A percentile compares a stretch with the other conserved stretches of the same genome.
Conservation (phyloP, 1,139 yeast genomes). For the Geotrichum cucujoidarum region DNA sequence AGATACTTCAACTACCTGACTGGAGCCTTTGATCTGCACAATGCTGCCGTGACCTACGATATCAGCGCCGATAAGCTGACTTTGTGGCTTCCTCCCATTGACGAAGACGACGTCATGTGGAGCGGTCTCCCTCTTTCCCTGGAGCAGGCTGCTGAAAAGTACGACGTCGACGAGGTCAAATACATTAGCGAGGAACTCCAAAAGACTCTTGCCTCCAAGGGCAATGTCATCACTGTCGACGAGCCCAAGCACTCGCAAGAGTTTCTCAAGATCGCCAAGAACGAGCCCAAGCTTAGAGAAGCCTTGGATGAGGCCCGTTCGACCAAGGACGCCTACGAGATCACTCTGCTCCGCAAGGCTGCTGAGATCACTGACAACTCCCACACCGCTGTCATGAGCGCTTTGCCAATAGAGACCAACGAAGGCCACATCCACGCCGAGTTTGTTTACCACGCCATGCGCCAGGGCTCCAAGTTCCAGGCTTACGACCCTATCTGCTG, state of each 20-base stretch:
- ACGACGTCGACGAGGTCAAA: conserved; percentile 76
- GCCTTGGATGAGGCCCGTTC: conserved; percentile 85
- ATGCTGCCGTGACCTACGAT: conserved; percentile 62
- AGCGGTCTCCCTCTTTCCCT: conserved; percentile 74
- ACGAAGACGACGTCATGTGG: conserved; percentile 93
- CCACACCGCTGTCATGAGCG: conserved; percentile 89
- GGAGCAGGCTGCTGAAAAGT: conserved; percentile 60
- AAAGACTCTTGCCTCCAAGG: conserved; percentile 23
- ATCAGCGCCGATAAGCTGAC: conserved; percentile 52
- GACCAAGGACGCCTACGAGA: conserved; percentile 78
- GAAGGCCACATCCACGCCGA: conserved; percentile 96
- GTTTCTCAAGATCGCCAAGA: background rate
- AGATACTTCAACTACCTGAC: conserved; percentile 82
- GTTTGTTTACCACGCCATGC: conserved; percentile 83
- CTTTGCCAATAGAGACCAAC: conserved; percentile 76
- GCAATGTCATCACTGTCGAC: conserved; percentile 8
- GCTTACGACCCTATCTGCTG: conserved; percentile 96
- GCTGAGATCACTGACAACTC: conserved; percentile 80
- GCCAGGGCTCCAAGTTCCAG: conserved; percentile 86
- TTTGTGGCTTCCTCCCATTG: conserved; percentile 75
- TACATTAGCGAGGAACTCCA: conserved; percentile 37
- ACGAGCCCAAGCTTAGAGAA: conserved; percentile 38
- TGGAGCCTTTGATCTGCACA: conserved; percentile 74
- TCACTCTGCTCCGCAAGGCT: conserved; percentile 72
- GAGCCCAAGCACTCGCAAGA: conserved; percentile 11